phyloP scores from a whole-genome alignment of 2,329 filamentous ascomycete species.

The Microcyclospora pomicola region DNA sequence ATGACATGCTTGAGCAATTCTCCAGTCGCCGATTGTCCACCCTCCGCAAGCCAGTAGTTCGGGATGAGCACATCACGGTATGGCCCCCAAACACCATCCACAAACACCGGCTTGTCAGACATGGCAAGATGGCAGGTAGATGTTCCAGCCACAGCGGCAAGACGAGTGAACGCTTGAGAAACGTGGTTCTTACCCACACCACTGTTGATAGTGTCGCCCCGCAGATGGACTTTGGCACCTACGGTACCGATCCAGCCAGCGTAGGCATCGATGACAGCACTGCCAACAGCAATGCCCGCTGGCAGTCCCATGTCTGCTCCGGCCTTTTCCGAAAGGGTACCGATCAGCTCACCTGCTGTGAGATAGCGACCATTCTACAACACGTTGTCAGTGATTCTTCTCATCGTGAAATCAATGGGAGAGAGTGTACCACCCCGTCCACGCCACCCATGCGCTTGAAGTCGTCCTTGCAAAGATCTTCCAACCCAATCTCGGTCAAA shows the following conservation, averaged over 20 bases:
- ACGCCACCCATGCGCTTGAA: conserved; percentile 92
- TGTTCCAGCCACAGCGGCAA: conserved; percentile 89
- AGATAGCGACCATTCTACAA: conserved; percentile 76
- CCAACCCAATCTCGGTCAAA: conserved; percentile 71
- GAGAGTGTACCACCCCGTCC: conserved; percentile 62
- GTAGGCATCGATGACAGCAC: conserved; percentile 95
- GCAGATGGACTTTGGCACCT: conserved; percentile 79
- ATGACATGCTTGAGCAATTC: conserved; percentile 89
- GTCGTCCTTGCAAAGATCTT: conserved; percentile 68
- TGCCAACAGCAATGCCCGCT: conserved; percentile 80
- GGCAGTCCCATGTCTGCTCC: conserved; percentile 71
- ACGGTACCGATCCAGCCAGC: conserved; percentile 98
- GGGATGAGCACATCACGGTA: conserved; percentile 90
- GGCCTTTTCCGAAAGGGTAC: conserved; percentile 69
- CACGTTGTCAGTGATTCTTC: conserved; percentile 19
- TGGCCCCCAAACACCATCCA: conserved; percentile 90
- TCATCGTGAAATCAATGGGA: conserved; percentile 1
- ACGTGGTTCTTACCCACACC: conserved; percentile 65
- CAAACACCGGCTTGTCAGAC: conserved; percentile 85
- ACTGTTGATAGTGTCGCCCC: conserved; percentile 48
- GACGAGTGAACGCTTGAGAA: conserved; percentile 80
- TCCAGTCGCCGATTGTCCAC: conserved; percentile 89
- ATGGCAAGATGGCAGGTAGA: conserved; percentile 96
- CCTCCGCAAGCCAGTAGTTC: conserved; percentile 91
- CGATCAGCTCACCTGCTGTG: conserved; percentile 84